phyloP scores from a whole-genome alignment of 176 grass and related monocot species.

The Metroxylon sagu region DNA sequence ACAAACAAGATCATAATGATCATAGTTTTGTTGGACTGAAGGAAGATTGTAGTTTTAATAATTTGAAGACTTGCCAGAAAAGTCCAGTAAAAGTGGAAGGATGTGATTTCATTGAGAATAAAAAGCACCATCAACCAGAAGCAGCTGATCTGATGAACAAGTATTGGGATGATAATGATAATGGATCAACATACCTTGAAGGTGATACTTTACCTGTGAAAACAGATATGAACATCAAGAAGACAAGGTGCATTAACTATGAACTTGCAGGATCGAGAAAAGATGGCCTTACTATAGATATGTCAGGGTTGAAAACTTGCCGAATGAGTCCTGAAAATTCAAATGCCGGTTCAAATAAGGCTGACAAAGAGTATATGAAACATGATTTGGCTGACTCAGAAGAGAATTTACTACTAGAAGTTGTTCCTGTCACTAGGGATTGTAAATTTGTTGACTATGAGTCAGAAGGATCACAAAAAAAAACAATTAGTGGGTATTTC shows the following conservation, averaged over 20 bases:
- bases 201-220: not conserved
- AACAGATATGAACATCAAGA: constrained; percentile 9
- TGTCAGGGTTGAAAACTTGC: too few relatives aligned
- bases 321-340: not conserved
- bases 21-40: not conserved
- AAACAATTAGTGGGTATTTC: too few relatives aligned
- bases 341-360: not conserved
- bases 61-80: not conserved
- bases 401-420: too few relatives aligned
- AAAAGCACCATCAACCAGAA: not conserved
- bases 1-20: not conserved
- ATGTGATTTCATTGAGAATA: too few relatives aligned
- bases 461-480: too few relatives aligned
- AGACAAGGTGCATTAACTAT: not conserved
- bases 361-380: too few relatives aligned
- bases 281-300: not conserved
- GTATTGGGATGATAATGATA: not conserved
- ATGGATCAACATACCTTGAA: not conserved
- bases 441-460: too few relatives aligned
- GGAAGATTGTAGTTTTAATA: not conserved
- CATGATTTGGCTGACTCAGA: too few relatives aligned
- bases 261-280: constrained; percentile 3
- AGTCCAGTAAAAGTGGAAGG: not conserved
- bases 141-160: not conserved
- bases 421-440: too few relatives aligned